These are phyloP conservation scores for Penicillium corylophilum DNA, from an alignment of 2,329 filamentous ascomycete species.

Conservation along the genomic window DNA sequence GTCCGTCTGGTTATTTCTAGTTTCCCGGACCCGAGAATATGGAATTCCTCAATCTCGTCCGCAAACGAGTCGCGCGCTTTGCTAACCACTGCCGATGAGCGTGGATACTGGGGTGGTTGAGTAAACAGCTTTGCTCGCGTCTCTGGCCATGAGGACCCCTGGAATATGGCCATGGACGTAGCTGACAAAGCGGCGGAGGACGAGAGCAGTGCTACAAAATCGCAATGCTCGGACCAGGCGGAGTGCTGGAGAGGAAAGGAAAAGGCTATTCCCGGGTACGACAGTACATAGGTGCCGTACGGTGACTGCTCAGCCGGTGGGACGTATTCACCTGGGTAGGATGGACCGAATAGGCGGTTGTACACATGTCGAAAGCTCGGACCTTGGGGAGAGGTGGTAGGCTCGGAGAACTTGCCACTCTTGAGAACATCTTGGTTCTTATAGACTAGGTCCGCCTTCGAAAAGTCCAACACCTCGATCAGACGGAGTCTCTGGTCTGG, in stretches of 20 bases:
- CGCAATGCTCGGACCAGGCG: constrained; percentile 69
- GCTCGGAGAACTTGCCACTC: constrained; percentile 35
- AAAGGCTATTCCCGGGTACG: constrained; percentile 92
- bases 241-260: constrained; percentile 76
- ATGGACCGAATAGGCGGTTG: constrained; percentile 86
- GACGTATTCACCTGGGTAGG: constrained; percentile 90
- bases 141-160: constrained; percentile 86
- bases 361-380: constrained; percentile 89
- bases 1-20: constrained; percentile 75
- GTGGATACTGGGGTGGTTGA: constrained; percentile 69
- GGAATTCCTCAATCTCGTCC: constrained; percentile 81
- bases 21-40: constrained; percentile 73
- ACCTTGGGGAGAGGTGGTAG: constrained; percentile 48
- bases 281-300: constrained; percentile 80
- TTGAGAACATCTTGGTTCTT: constrained; percentile 78
- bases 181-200: constrained; percentile 74
- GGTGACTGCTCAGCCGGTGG: constrained; percentile 57
- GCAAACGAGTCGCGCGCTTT: constrained; percentile 77
- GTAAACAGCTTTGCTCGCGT: constrained; percentile 75
- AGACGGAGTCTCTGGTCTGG: constrained; percentile 86
- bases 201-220: constrained; percentile 83
- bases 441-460: constrained; percentile 78
- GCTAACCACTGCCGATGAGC: constrained; percentile 65
- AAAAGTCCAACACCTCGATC: constrained; percentile 88
- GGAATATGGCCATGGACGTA: constrained; percentile 85